phyloP scores from a whole-genome alignment of 78 protist genomes.

The Polysphondylium violaceum region DNA sequence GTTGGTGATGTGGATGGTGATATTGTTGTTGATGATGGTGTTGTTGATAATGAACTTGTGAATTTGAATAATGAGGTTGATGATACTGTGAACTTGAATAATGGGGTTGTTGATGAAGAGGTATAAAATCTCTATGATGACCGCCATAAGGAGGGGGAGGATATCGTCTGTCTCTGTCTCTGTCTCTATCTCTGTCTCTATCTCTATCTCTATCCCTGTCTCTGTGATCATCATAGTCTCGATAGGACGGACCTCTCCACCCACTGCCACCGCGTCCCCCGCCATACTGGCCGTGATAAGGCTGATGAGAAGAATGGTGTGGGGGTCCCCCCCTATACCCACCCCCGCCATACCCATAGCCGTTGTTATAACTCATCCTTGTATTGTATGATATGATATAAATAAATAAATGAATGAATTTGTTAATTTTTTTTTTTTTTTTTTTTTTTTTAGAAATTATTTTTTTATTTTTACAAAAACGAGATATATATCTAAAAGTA shows the following conservation, averaged over 20 bases:
- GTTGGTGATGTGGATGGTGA: not conserved
- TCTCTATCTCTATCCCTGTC: not conserved
- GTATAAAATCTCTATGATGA: not conserved
- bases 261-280: not conserved
- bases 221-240: not conserved
- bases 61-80: too few relatives aligned
- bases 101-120: not conserved
- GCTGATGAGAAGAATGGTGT: too few relatives aligned
- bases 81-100: not conserved
- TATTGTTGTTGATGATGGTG: not conserved
- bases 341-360: not conserved
- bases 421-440: not conserved
- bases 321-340: slow-evolving; percentile 12
- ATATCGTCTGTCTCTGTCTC: not conserved
- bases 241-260: not conserved
- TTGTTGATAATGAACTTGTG: not conserved
- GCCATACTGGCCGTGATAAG: not conserved
- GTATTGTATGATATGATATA: too few relatives aligned
- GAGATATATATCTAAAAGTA: too few relatives aligned
- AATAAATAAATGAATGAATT: not conserved
- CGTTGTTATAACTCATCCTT: too few relatives aligned
- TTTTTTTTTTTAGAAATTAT: too few relatives aligned
- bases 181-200: not conserved
- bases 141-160: not conserved
- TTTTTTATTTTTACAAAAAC: not conserved